Conservation (phyloP, 2,329 filamentous ascomycete genomes). For the Xylogone sp. region DNA sequence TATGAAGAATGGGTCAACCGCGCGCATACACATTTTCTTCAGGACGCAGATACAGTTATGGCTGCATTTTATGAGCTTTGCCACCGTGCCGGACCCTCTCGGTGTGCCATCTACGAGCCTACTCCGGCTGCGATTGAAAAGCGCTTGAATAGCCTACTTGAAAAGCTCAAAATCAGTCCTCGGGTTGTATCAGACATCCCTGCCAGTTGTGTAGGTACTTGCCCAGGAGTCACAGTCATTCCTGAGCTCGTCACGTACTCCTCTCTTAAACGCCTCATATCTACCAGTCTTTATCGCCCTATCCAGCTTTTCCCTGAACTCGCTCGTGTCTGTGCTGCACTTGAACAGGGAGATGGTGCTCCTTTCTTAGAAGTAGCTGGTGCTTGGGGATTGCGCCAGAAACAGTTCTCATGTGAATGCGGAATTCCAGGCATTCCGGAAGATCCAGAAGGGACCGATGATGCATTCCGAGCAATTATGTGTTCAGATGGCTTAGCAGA, state of each 20-base stretch:
- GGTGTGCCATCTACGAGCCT: conserved; percentile 20
- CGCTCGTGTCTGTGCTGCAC: conserved; percentile 19
- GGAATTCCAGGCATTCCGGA: not conserved
- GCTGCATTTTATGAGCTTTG: conserved; percentile 24
- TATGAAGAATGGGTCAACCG: conserved; percentile 20
- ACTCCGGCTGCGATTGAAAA: conserved; percentile 17
- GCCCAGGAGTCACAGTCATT: not conserved
- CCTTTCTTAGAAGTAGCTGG: conserved; percentile 29
- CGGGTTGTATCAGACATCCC: conserved; percentile 14
- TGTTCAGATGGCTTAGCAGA: conserved; percentile 22
- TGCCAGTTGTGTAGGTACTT: conserved; percentile 22
- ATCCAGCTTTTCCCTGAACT: conserved; percentile 23
- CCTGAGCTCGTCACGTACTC: conserved; percentile 27
- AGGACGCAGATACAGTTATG: conserved; percentile 25
- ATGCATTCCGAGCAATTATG: conserved; percentile 22
- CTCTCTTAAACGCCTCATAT: conserved; percentile 21
- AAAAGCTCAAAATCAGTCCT: conserved; percentile 32
- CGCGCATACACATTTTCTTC: conserved; percentile 38
- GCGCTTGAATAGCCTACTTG: conserved; percentile 32
- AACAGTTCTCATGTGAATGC: conserved; percentile 25
- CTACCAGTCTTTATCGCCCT: conserved; percentile 24
- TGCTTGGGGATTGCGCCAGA: conserved; percentile 26
- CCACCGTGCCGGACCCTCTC: conserved; percentile 27
- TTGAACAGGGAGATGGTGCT: conserved; percentile 36
- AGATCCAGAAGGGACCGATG: conserved; percentile 13